Evolutionary conservation across 345 rosid genomes (phyloP).

Genomic region (Geranium rotundifolium): DNA sequence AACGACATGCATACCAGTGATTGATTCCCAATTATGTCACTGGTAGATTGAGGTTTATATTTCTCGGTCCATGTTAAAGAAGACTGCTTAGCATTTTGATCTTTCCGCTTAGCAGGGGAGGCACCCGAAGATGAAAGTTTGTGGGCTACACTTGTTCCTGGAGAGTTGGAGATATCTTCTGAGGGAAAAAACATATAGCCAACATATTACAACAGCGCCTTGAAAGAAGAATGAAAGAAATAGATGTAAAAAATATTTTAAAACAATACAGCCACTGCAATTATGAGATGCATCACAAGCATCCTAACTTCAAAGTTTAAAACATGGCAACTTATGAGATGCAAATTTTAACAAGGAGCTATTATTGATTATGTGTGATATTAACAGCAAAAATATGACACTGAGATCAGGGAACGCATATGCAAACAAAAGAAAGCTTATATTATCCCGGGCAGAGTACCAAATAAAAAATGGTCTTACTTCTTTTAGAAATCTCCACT

Average conservation of each 20-base stretch:
- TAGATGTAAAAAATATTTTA: neutral
- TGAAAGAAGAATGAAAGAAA: neutral
- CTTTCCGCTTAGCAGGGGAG: slow-evolving; percentile 35
- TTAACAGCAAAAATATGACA: neutral
- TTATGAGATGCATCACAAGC: neutral
- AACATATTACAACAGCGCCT: neutral
- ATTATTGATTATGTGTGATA: neutral
- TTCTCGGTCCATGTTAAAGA: slow-evolving; percentile 80
- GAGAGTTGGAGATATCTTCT: neutral
- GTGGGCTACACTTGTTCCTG: slow-evolving; percentile 20
- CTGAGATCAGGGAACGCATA: neutral
- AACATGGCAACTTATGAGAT: neutral
- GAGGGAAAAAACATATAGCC: neutral
- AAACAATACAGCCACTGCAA: neutral
- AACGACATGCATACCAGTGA: slow-evolving; percentile 43
- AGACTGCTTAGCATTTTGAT: slow-evolving; percentile 24
- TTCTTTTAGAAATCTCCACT: too few species aligned
- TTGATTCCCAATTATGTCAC: slow-evolving; percentile 84
- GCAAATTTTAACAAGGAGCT: neutral
- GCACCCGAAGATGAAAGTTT: slow-evolving; percentile 19
- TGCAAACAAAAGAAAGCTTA: too few species aligned
- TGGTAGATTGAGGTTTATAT: slow-evolving; percentile 76
- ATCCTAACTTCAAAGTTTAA: neutral
- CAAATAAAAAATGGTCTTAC: too few species aligned
- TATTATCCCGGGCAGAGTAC: too few species aligned